Conservation (phyloP, 2,329 filamentous ascomycete species). For the Botrytis fabae region DNA sequence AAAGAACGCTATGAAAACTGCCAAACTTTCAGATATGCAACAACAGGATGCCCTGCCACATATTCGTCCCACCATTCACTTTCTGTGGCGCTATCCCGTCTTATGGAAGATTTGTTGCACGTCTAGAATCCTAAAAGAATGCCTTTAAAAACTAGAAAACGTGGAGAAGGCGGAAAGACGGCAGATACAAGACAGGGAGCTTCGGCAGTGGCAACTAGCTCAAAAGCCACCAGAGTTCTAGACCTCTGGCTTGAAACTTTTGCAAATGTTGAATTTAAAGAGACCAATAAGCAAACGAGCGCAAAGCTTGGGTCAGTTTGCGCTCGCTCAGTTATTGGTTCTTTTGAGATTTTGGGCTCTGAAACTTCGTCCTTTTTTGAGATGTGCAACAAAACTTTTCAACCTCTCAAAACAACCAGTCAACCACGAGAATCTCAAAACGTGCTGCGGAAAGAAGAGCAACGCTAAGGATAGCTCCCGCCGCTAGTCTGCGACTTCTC, state of each 20-base stretch:
- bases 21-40: neutral
- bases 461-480: neutral
- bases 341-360: neutral
- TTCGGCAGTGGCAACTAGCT: neutral
- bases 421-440: neutral
- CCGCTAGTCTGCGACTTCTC: neutral
- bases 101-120: neutral
- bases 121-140: neutral
- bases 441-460: neutral
- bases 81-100: neutral
- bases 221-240: neutral
- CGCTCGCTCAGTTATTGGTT: neutral
- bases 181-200: neutral
- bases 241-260: neutral
- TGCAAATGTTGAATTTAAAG: neutral
- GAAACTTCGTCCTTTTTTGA: neutral
- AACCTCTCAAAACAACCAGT: neutral
- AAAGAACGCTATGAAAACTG: neutral
- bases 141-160: neutral
- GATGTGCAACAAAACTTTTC: slow-evolving; percentile 11
- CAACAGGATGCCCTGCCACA: neutral
- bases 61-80: neutral
- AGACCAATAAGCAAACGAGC: neutral
- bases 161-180: too few relatives aligned
- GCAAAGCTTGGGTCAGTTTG: neutral